Base-by-base conservation (phyloP, 2,329 filamentous ascomycete genomes). In the Drechslera avenae region DNA sequence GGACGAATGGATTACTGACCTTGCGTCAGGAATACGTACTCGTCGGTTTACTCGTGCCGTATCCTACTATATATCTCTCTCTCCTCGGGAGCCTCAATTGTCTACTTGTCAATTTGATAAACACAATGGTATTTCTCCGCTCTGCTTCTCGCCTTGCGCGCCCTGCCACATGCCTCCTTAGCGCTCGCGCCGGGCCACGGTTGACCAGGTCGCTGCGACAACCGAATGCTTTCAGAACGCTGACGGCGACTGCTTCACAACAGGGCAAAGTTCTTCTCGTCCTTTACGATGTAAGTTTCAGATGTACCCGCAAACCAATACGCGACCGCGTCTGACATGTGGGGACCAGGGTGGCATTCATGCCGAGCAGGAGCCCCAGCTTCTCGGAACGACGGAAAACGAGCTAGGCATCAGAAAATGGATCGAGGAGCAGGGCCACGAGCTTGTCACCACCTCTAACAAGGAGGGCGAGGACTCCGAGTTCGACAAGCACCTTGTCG, bases 351-450 rank as follows among this genome's bases (percentile, higher is more conserved):
- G 91, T 75, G 84, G 86, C 74, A 81, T 91, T 80, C 91, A 96
- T 81, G 91, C 92, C 79, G 80, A 89, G 78, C 83, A 97, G 73
- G 91, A 95, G 75, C 91, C 92, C 60, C 85, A 84, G 69, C 84
- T 99, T 67, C 86, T 97, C 69, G 94, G 94, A 71, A 96, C 94
- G 59, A 97, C 91, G 40, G 91, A 99, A 84, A 97, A 97, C 78
- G 94, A 99, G 84, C 90, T 99, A 57, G 94, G 94, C 67, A 82
- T 99, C 74, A 86, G 94, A 73, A 92, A 95, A 79, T 99, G 94
- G 93, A 87, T 99, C 66, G 94, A 97, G 83, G 90, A 93, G 57
- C 88, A 95, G 76, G 94, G 94, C 69, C 94, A 99, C 85, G 95
- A 90, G 59, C 86, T 99, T 56, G 85, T 99, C 66, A 99, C 94